A percentile compares a stretch with the other conserved stretches of the same genome.
These are phyloP conservation scores for Rhizoclosmatium sp. DNA, from an alignment of 192 early-diverging fungal species.

Conservation along the genomic window DNA sequence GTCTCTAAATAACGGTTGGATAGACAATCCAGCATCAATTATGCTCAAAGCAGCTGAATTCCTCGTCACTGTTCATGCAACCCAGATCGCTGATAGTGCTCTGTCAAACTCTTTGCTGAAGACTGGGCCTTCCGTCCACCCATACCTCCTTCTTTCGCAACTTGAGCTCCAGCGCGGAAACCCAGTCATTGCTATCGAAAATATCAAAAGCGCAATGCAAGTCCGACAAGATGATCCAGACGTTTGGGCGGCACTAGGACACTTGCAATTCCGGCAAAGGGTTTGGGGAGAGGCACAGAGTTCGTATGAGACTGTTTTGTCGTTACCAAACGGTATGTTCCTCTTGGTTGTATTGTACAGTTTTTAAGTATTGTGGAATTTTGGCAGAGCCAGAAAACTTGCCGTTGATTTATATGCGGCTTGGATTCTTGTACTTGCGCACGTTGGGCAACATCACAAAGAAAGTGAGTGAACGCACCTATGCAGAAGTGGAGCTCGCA, in stretches of 20 bases:
- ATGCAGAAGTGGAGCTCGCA: slow-evolving; percentile 44
- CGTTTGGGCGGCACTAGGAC: slow-evolving; percentile 63
- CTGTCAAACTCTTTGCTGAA: slow-evolving; percentile 59
- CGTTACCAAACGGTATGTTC: slow-evolving; percentile 49
- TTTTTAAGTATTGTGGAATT: too few species aligned
- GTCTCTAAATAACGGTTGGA: neutral
- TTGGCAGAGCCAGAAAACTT: slow-evolving; percentile 50
- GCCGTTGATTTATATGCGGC: slow-evolving; percentile 56
- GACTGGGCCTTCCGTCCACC: slow-evolving; percentile 43
- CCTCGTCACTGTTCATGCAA: slow-evolving; percentile 56
- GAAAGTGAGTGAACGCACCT: slow-evolving; percentile 32
- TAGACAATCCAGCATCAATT: slow-evolving; percentile 31
- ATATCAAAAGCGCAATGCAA: slow-evolving; percentile 57
- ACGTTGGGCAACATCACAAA: slow-evolving; percentile 26
- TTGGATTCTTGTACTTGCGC: slow-evolving; percentile 60
- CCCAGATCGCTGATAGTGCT: slow-evolving; percentile 60
- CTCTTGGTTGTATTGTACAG: neutral
- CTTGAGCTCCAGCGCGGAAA: slow-evolving; percentile 59
- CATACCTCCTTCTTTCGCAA: slow-evolving; percentile 58
- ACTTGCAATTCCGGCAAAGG: slow-evolving; percentile 60
- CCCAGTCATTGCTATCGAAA: slow-evolving; percentile 45
- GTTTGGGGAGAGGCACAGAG: slow-evolving; percentile 51
- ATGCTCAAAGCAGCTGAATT: slow-evolving; percentile 61
- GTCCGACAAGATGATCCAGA: slow-evolving; percentile 60
- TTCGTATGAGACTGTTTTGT: slow-evolving; percentile 64